Conservation (phyloP, 371 early-diverging fungal species). For the Mucor piriformis region DNA sequence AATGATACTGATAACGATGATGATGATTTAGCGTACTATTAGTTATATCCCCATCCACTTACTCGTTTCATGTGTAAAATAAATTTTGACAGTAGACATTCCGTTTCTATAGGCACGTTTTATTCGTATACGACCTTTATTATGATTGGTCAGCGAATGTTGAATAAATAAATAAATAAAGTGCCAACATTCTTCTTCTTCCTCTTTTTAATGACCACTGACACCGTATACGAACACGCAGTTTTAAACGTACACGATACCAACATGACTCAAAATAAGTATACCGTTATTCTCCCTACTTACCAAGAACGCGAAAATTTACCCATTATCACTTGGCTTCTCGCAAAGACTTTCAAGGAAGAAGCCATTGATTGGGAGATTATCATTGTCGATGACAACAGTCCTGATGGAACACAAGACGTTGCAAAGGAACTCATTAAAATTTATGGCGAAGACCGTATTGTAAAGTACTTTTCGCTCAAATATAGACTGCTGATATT, state of each 20-base stretch:
- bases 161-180: background rate
- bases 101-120: background rate
- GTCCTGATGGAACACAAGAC: slow-evolving; percentile 98
- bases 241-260: slow-evolving; percentile 42
- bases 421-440: slow-evolving; percentile 87
- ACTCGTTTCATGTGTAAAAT: too few species aligned
- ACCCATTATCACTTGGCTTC: slow-evolving; percentile 91
- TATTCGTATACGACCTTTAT: background rate
- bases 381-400: slow-evolving; percentile 97
- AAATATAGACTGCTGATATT: background rate
- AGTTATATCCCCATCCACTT: background rate
- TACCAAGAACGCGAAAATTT: slow-evolving; percentile 99
- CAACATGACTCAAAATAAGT: slow-evolving; percentile 57
- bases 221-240: slow-evolving; percentile 33
- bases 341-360: slow-evolving; percentile 86
- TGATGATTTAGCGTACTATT: slow-evolving; percentile 11
- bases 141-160: too few species aligned
- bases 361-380: slow-evolving; percentile 91
- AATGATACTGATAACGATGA: background rate
- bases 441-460: slow-evolving; percentile 86
- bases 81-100: too few species aligned
- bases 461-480: slow-evolving; percentile 59
- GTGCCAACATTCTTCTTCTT: background rate
- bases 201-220: slow-evolving; percentile 19
- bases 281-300: slow-evolving; percentile 96